Base-by-base conservation (phyloP, 148 eudicot genomes). In the Spergularia bocconei region DNA sequence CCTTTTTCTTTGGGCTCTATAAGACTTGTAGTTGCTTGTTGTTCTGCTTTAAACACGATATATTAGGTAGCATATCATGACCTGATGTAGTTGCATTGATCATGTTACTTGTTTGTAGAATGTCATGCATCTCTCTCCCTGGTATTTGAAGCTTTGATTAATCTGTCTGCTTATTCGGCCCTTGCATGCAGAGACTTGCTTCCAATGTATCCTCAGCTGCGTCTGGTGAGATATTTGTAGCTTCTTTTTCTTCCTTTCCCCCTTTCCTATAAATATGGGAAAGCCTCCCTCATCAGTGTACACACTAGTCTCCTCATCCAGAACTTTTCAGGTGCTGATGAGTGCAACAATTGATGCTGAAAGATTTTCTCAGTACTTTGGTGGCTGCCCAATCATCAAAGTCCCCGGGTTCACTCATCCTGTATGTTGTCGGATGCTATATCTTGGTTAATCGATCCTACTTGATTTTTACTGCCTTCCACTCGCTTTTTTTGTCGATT, bases 261-360 rank as follows among this genome's bases (percentile, higher is more conserved):
- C 36, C 2, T 41, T 23, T 71, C 3, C 14, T 58, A 4, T 52
- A 23, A 39, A 48, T 21, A 38, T 29, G 36, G 25, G 8, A 16
- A n/a, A 50, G 3, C 13, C 23, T 33, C 29, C 13, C n/a, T 17
- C 71, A 10, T 59, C 58, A 61, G 29, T 60, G 36, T 67, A 0
- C 66, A 74, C 17, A 36, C 54, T 19, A 23, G 52, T 65, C 63
- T 64, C 83, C 52, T 74, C 72, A 77, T 77, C 48, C 51, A 39
- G 23, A 55, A 25, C 78, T 61, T 74, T 65, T 61, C 84, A 96
- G 99, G 89, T 96, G 67, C 73, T 96, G n/a, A 96, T 96, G 99
- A 96, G 99, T 85, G 99, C 99, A 60, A 96, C 99, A 9, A 76
- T 96, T 69, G 98, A 96, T 78, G 98, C 99, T 56, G 99, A 96